Evolutionary conservation across 345 rosid species (phyloP).

Genomic region (Eucalyptus rudis): DNA sequence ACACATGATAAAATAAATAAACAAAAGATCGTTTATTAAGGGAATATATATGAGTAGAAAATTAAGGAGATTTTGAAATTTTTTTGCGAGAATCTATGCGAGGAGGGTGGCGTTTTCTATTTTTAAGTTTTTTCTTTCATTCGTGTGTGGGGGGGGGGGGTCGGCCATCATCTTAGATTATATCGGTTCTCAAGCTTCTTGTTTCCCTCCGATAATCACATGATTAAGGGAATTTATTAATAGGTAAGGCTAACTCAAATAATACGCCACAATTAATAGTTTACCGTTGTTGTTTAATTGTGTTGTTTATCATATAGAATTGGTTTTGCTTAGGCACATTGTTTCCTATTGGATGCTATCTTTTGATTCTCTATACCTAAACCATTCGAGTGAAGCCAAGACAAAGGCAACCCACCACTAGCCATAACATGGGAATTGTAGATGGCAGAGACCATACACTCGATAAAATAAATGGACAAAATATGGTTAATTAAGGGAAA

Average conservation of each 20-base stretch:
- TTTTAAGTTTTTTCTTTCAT: background rate
- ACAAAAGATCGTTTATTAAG: background rate
- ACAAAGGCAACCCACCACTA: background rate
- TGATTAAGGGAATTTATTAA: background rate
- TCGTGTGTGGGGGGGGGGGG: background rate
- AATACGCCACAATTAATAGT: background rate
- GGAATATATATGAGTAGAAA: background rate
- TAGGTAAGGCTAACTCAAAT: background rate
- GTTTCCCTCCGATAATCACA: background rate
- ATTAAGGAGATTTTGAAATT: background rate
- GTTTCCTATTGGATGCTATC: background rate
- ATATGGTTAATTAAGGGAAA: background rate
- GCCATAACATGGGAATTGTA: background rate
- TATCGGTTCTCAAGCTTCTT: background rate
- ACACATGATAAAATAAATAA: background rate
- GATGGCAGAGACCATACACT: background rate
- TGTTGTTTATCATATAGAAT: too few relatives aligned
- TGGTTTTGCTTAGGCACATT: background rate
- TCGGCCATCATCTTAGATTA: background rate
- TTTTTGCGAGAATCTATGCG: background rate
- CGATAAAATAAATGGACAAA: background rate
- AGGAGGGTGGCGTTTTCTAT: background rate
- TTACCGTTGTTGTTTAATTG: accelerated
- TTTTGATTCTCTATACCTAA: background rate
- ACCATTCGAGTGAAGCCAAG: background rate